These are phyloP conservation scores for Coleophoma crateriformis DNA, from an alignment of 2,329 filamentous ascomycete species.

Conservation along the genomic window DNA sequence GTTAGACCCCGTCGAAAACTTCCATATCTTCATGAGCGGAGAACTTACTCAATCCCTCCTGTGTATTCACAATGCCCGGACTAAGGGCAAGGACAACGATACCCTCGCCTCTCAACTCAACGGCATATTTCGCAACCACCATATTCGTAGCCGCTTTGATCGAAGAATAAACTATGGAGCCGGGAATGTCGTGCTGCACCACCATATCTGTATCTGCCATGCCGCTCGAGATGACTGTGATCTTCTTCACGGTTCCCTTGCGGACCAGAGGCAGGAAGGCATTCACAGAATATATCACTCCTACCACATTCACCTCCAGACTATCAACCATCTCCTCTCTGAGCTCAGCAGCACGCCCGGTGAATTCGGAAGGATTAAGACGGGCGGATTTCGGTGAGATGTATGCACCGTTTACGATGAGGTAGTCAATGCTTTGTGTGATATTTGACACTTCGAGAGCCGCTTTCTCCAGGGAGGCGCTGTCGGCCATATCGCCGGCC, in stretches of 20 bases:
- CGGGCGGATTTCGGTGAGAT: slow-evolving; percentile 7
- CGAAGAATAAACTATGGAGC: slow-evolving; percentile 35
- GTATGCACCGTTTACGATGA: slow-evolving; percentile 26
- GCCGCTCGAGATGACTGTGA: slow-evolving; percentile 44
- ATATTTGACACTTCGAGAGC: slow-evolving; percentile 13
- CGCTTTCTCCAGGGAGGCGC: slow-evolving; percentile 3
- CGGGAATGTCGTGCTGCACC: slow-evolving; percentile 29
- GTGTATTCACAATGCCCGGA: slow-evolving; percentile 43
- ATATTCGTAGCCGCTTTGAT: slow-evolving; percentile 49
- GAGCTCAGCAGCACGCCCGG: slow-evolving; percentile 15
- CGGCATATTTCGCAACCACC: slow-evolving; percentile 45
- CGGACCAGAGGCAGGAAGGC: slow-evolving; percentile 46
- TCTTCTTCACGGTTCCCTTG: slow-evolving; percentile 45
- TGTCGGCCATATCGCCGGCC: slow-evolving; percentile 36
- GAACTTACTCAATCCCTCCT: slow-evolving; percentile 18
- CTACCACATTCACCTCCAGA: slow-evolving; percentile 44
- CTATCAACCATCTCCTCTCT: slow-evolving; percentile 25
- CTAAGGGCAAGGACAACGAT: slow-evolving; percentile 46
- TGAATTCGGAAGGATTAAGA: slow-evolving; percentile 14
- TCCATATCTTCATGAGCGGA: background rate
- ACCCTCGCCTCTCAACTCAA: slow-evolving; percentile 38
- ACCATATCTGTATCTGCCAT: slow-evolving; percentile 40
- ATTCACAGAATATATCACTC: slow-evolving; percentile 46
- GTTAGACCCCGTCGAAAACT: background rate
- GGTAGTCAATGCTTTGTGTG: slow-evolving; percentile 22